These are phyloP conservation scores for Brettanomyces bruxellensis DNA, from an alignment of 805 yeast species.

Conservation along the genomic window DNA sequence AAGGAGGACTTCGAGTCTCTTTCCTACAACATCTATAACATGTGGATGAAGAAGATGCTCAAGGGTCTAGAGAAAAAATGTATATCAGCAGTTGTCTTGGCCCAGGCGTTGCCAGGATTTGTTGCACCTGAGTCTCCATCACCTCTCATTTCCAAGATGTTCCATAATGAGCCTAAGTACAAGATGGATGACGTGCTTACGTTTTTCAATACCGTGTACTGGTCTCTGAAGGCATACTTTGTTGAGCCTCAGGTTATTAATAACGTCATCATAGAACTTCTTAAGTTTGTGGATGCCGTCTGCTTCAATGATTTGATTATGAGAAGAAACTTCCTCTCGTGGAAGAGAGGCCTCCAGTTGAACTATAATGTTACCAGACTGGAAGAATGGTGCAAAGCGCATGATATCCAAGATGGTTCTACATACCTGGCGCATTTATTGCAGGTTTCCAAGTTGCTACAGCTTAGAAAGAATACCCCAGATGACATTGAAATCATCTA, in stretches of 20 bases:
- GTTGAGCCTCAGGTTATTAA: slow-evolving; percentile 78
- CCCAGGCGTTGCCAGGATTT: slow-evolving; percentile 95
- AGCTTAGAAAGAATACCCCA: slow-evolving; percentile 78
- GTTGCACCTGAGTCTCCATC: slow-evolving; percentile 66
- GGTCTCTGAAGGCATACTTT: slow-evolving; percentile 88
- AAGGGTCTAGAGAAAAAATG: slow-evolving; percentile 85
- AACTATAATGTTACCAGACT: slow-evolving; percentile 93
- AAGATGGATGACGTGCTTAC: slow-evolving; percentile 93
- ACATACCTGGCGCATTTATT: slow-evolving; percentile 75
- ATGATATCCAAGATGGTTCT: slow-evolving; percentile 81
- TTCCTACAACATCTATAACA: slow-evolving; percentile 87
- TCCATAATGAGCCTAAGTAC: slow-evolving; percentile 59
- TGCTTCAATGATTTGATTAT: slow-evolving; percentile 93
- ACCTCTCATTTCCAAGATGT: slow-evolving; percentile 77
- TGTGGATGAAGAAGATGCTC: slow-evolving; percentile 95
- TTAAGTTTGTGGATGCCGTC: slow-evolving; percentile 81
- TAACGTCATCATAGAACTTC: slow-evolving; percentile 73
- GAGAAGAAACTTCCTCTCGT: slow-evolving; percentile 88
- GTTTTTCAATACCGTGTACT: slow-evolving; percentile 80
- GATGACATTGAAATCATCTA: slow-evolving; percentile 88
- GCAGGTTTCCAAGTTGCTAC: slow-evolving; percentile 89
- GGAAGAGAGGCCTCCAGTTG: slow-evolving; percentile 97
- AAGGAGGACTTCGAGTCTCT: slow-evolving; percentile 91
- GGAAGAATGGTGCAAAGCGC: slow-evolving; percentile 97
- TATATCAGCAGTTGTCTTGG: slow-evolving; percentile 87